Evolutionary conservation across 108 stramenopile genomes (phyloP).

Genomic region (Nannochloropsis salina): DNA sequence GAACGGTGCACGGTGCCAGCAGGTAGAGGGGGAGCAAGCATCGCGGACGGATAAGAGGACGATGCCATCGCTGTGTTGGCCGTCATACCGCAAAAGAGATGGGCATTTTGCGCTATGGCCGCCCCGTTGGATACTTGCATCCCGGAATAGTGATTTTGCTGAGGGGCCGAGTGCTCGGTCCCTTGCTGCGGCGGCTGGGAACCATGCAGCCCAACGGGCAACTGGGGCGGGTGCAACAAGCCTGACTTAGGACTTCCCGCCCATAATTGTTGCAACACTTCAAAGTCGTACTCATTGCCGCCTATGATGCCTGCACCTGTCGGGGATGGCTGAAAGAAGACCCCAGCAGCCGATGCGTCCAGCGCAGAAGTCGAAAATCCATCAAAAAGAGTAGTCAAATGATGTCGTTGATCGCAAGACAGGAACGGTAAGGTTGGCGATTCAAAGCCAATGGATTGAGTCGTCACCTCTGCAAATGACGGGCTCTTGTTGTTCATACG

Average conservation of each 20-base stretch:
- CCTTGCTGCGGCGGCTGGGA: no score
- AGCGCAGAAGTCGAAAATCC: background rate
- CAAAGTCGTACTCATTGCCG: background rate
- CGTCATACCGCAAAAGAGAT: constrained; percentile 10
- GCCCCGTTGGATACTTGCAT: background rate
- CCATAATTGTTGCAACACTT: background rate
- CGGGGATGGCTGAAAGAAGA: background rate
- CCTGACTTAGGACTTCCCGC: background rate
- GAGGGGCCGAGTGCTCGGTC: no score
- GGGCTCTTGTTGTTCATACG: background rate
- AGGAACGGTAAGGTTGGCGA: background rate
- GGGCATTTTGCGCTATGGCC: background rate
- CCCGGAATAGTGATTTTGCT: no score
- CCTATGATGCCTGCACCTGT: background rate
- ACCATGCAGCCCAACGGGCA: no score
- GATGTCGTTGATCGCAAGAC: background rate
- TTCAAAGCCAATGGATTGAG: background rate
- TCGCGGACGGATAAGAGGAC: background rate
- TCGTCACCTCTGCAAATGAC: background rate
- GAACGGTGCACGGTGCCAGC: background rate
- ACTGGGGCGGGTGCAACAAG: no score
- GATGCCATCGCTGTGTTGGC: background rate
- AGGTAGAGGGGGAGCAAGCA: background rate
- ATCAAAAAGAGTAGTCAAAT: background rate
- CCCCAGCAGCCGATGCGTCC: background rate